Evolutionary conservation across 192 early-diverging fungal genomes (phyloP).

Genomic region (Coemansia sp.): DNA sequence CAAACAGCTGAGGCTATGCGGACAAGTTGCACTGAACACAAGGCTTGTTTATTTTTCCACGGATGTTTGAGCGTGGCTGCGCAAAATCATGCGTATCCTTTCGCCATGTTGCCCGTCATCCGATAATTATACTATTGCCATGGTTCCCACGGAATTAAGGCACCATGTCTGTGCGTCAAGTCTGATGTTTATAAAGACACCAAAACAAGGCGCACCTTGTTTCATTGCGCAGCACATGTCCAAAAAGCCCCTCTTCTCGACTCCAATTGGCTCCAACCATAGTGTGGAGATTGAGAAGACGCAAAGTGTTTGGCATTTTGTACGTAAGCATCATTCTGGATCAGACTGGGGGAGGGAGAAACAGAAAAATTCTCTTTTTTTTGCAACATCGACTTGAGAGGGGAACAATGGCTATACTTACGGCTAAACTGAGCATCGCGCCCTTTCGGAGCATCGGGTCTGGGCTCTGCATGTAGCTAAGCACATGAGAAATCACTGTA

Average conservation of each 20-base stretch:
- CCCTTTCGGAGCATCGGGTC: conserved; percentile 79
- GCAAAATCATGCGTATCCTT: not conserved
- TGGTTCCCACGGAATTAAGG: conserved; percentile 2
- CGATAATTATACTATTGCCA: not conserved
- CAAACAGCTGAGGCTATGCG: not conserved
- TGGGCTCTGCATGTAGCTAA: conserved; percentile 76
- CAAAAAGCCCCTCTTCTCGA: not conserved
- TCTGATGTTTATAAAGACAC: not conserved
- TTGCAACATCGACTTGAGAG: not conserved
- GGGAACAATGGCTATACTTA: conserved; percentile 33
- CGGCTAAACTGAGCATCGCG: conserved; percentile 82
- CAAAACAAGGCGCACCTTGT: not conserved
- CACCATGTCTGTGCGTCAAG: not conserved
- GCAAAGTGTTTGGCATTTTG: not conserved
- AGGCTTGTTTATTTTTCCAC: not conserved
- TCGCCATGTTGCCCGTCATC: not conserved
- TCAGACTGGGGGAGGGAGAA: not conserved
- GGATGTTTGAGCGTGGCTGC: not conserved
- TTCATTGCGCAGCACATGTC: not conserved
- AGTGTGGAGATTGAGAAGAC: not conserved
- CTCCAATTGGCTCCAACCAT: not conserved
- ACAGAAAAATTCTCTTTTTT: conserved; percentile 1
- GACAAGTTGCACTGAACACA: not conserved
- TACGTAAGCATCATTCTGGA: not conserved
- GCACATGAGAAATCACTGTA: conserved; percentile 65